phyloP scores from a whole-genome alignment of 2,329 filamentous ascomycete species.

The Pleurostoma richardsiae region DNA sequence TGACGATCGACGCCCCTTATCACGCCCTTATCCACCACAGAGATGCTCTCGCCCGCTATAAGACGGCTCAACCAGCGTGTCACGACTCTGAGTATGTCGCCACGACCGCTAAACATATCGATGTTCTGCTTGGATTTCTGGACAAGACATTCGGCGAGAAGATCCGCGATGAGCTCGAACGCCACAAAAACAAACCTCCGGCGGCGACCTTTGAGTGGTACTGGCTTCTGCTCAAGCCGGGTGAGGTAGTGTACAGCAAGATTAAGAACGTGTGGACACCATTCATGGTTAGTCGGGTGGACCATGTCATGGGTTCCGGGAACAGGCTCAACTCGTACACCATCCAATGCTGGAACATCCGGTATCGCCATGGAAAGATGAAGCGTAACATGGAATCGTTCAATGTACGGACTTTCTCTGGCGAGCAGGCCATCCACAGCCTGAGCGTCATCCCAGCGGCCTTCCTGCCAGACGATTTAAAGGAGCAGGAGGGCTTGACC shows the following conservation, averaged over 20 bases:
- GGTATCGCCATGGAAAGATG: slow-evolving; percentile 25
- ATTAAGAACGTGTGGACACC: slow-evolving; percentile 33
- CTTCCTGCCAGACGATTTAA: slow-evolving; percentile 33
- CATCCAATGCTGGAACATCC: slow-evolving; percentile 37
- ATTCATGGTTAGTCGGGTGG: slow-evolving; percentile 31
- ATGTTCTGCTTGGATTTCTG: slow-evolving; percentile 37
- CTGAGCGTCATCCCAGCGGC: slow-evolving; percentile 35
- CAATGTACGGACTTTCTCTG: slow-evolving; percentile 30
- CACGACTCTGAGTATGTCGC: slow-evolving; percentile 34
- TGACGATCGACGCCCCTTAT: slow-evolving; percentile 39
- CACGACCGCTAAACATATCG: slow-evolving; percentile 37
- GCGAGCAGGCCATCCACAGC: slow-evolving; percentile 35
- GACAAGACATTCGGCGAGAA: slow-evolving; percentile 28
- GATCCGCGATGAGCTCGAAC: slow-evolving; percentile 32
- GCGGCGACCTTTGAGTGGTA: slow-evolving; percentile 38
- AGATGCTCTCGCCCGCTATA: slow-evolving; percentile 34
- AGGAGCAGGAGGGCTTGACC: slow-evolving; percentile 16
- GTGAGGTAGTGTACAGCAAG: slow-evolving; percentile 36
- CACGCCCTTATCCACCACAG: slow-evolving; percentile 41
- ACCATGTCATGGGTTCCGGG: background rate
- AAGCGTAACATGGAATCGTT: slow-evolving; percentile 30
- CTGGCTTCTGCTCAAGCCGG: slow-evolving; percentile 41
- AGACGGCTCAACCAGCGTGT: slow-evolving; percentile 29
- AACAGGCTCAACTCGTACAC: slow-evolving; percentile 6
- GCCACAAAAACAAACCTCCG: slow-evolving; percentile 28